These are phyloP conservation scores for Microascus cirrosus DNA, from an alignment of 2,329 filamentous ascomycete genomes.

Conservation along the genomic window DNA sequence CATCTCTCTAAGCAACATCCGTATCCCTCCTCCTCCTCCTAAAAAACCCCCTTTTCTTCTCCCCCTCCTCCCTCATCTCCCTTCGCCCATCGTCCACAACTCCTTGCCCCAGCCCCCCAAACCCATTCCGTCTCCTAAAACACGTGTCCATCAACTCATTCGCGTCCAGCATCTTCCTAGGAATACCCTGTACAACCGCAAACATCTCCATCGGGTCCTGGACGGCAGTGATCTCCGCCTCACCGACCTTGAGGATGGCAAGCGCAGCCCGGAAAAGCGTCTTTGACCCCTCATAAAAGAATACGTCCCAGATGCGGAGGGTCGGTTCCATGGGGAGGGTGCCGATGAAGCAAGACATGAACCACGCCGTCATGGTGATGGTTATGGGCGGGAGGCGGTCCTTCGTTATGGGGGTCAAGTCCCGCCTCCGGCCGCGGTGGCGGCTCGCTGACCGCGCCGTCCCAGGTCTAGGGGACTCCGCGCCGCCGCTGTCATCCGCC, in stretches of 20 bases:
- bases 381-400: slow-evolving; percentile 75
- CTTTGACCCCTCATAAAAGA: slow-evolving; percentile 92
- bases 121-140: slow-evolving; percentile 69
- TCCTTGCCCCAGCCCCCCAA: slow-evolving; percentile 71
- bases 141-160: slow-evolving; percentile 75
- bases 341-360: slow-evolving; percentile 94
- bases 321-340: slow-evolving; percentile 87
- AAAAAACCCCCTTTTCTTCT: slow-evolving; percentile 18
- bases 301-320: slow-evolving; percentile 86
- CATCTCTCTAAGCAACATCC: slow-evolving; percentile 7
- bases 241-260: slow-evolving; percentile 81
- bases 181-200: slow-evolving; percentile 81
- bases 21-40: slow-evolving; percentile 9
- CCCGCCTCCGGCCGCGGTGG: slow-evolving; percentile 20
- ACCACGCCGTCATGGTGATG: slow-evolving; percentile 89
- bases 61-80: slow-evolving; percentile 48
- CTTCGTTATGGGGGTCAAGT: slow-evolving; percentile 23
- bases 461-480: slow-evolving; percentile 7
- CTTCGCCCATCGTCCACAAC: slow-evolving; percentile 66
- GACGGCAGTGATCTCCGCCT: slow-evolving; percentile 67
- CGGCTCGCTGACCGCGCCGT: slow-evolving; percentile 9
- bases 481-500: slow-evolving; percentile 52
- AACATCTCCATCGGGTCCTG: slow-evolving; percentile 91
- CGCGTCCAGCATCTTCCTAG: slow-evolving; percentile 69
- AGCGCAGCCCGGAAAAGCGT: slow-evolving; percentile 87